Conservation (phyloP, 2,329 filamentous ascomycete species). For the Talaromyces islandicus region DNA sequence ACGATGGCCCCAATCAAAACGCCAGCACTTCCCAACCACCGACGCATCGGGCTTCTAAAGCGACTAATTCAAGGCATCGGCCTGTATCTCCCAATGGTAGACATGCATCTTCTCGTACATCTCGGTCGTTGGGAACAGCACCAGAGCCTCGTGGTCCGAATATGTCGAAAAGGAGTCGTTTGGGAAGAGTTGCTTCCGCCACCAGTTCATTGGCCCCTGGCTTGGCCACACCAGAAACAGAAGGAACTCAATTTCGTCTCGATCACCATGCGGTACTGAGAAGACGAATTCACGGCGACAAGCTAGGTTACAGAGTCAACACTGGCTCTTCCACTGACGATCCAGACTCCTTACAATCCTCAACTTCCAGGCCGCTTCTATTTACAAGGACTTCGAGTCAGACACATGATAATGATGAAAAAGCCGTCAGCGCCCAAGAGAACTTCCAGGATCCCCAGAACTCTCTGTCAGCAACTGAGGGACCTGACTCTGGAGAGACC, state of each 20-base stretch:
- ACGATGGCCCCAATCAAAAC: slow-evolving; percentile 31
- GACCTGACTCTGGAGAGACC: slow-evolving; percentile 14
- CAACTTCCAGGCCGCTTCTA: slow-evolving; percentile 11
- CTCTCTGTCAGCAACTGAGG: slow-evolving; percentile 8
- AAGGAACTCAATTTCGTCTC: slow-evolving; percentile 23
- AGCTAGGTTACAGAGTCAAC: slow-evolving; percentile 26
- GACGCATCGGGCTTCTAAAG: slow-evolving; percentile 19
- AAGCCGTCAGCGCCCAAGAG: slow-evolving; percentile 9
- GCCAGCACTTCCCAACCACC: slow-evolving; percentile 21
- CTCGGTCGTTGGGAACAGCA: slow-evolving; percentile 30
- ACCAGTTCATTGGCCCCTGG: slow-evolving; percentile 25
- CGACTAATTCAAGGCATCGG: slow-evolving; percentile 37
- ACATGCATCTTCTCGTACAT: slow-evolving; percentile 42
- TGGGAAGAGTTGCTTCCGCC: slow-evolving; percentile 19
- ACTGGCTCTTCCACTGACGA: slow-evolving; percentile 18
- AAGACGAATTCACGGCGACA: slow-evolving; percentile 27
- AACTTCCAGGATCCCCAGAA: slow-evolving; percentile 9
- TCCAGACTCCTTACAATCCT: slow-evolving; percentile 11
- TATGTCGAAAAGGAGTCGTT: slow-evolving; percentile 14
- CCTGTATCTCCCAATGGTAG: slow-evolving; percentile 50
- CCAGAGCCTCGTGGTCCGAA: slow-evolving; percentile 38
- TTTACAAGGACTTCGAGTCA: slow-evolving; percentile 13
- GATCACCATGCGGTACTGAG: slow-evolving; percentile 21
- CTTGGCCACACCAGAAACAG: slow-evolving; percentile 36
- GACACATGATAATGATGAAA: slow-evolving; percentile 8